Evolutionary conservation across 2,329 filamentous ascomycete species (phyloP).

Genomic region (Macrophomina tecta): DNA sequence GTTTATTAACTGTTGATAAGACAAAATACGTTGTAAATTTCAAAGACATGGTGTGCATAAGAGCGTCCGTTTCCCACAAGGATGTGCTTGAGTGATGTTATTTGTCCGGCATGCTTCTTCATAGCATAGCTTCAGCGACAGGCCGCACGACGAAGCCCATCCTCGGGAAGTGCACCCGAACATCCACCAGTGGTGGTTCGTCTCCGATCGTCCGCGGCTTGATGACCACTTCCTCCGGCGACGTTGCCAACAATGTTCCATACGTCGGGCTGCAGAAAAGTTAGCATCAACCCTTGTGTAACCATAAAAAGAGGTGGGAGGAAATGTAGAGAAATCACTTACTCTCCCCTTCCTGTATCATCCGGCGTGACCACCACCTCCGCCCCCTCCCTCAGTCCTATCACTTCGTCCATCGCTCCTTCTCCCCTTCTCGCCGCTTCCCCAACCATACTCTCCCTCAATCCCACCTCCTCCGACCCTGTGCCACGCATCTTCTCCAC

Average conservation of each 20-base stretch:
- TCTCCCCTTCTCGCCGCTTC: constrained; percentile 33
- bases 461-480: constrained; percentile 4
- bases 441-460: constrained; percentile 40
- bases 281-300: not conserved
- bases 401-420: constrained; percentile 36
- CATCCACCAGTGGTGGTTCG: constrained; percentile 34
- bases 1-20: too few species aligned
- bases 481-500: constrained; percentile 26
- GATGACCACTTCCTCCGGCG: constrained; percentile 50
- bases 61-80: too few species aligned
- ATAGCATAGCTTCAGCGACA: not conserved
- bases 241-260: constrained; percentile 44
- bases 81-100: too few species aligned
- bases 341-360: constrained; percentile 47
- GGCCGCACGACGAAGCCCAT: constrained; percentile 45
- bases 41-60: too few species aligned
- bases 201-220: constrained; percentile 40
- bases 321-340: not conserved
- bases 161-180: constrained; percentile 49
- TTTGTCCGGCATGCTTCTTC: not conserved
- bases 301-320: too few species aligned
- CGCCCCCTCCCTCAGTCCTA: constrained; percentile 40
- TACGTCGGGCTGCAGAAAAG: constrained; percentile 38
- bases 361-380: constrained; percentile 46
- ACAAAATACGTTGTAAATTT: too few species aligned